Base-by-base conservation (phyloP, 441 rosid genomes). In the Pelargonium myrrhifolium region DNA sequence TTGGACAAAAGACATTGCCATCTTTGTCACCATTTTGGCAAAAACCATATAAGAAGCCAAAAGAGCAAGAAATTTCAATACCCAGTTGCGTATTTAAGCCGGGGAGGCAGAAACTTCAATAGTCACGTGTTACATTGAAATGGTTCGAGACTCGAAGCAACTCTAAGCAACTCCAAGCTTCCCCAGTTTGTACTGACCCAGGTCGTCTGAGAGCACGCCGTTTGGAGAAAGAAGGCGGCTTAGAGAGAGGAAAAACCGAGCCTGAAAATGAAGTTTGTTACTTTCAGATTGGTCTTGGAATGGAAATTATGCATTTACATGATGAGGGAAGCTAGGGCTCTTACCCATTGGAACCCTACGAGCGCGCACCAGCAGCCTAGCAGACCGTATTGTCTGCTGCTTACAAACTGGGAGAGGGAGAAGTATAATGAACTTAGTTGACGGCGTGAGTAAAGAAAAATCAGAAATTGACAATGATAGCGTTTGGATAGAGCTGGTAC, bases 151-250 rank as follows among this genome's bases (percentile, higher is more conserved):
- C 39, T 0, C 4, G 31, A 28, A 28, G 31, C 31, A 28, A 28
- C 31, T 35, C 65, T 70, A 79, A 63, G 73, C 70, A 66, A 72
- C 72, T 58, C 56, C 77, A 43, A 75, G 72, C 74, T 70, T 75
- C 69, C 73, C 75, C 24, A 18, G 59, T 56, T 59, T 66, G 5
- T 28, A 55, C 14, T 11, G 64, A 68, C 65, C 71, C 43, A 24
- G 14, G 24, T 78, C 78, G 11, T 73, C 80, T 0, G 71, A 70
- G 69, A 89, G 82, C 42, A 89, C 64, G 71, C 90, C 83, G 42
- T 71, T 73, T 0, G 87, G 83, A 59, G 96, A 86, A 76, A 85
- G 87, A 62, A 93, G 96, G 65, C 97, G 89, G 64, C 67, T 79
- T 14, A 88, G 69, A 47, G 87, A 80, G 11, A 89, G 79, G 63